Evolutionary conservation across 257 asterid species (phyloP).

Genomic region (Solanum bulbocastanum): DNA sequence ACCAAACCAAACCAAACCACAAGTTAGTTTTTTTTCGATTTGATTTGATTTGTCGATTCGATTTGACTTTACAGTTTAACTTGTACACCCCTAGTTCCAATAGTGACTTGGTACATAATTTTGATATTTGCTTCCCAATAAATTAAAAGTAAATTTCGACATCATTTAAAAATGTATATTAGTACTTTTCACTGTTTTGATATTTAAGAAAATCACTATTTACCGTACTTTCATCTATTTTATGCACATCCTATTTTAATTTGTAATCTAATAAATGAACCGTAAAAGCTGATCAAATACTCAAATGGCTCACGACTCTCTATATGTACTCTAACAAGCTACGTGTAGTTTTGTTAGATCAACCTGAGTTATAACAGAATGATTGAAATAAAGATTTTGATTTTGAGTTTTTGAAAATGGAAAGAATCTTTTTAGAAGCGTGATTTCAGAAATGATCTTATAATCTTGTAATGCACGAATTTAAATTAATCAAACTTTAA

Average conservation of each 20-base stretch:
- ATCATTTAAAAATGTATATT: background rate
- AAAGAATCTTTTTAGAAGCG: fast-evolving
- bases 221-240: background rate
- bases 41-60: too few species aligned
- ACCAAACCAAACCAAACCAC: too few species aligned
- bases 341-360: background rate
- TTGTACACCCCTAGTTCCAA: background rate
- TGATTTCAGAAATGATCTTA: too few species aligned
- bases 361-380: fast-evolving
- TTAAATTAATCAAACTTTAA: too few species aligned
- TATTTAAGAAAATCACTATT: background rate
- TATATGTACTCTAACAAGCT: background rate
- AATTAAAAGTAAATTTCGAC: background rate
- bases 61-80: too few species aligned
- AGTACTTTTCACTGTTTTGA: background rate
- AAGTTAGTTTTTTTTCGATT: too few species aligned
- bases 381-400: fast-evolving
- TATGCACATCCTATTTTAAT: background rate
- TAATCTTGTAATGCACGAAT: too few species aligned
- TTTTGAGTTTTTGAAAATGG: fast-evolving
- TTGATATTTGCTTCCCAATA: background rate
- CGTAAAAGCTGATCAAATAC: too few species aligned
- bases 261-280: background rate
- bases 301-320: too few species aligned
- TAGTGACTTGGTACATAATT: background rate